Evolutionary conservation across 768 basidiomycete species (phyloP).

Genomic region (Mycena amicta): DNA sequence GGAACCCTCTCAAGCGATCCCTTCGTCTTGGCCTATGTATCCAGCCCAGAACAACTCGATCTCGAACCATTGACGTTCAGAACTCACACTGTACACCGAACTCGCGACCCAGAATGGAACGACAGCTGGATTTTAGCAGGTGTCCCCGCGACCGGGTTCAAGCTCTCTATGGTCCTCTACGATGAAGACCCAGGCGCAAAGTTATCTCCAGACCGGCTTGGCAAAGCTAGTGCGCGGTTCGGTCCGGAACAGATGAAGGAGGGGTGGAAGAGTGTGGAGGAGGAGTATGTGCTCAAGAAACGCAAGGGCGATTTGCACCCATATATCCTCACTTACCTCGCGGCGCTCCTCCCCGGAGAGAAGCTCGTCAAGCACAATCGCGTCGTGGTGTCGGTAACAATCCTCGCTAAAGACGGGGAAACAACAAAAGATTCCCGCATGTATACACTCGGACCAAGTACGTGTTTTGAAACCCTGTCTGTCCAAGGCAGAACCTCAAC

Average conservation of each 20-base stretch:
- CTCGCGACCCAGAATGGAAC: slow-evolving; percentile 25
- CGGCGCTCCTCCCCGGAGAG: slow-evolving; percentile 27
- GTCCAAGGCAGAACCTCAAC: neutral
- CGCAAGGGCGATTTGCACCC: slow-evolving; percentile 31
- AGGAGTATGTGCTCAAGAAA: slow-evolving; percentile 36
- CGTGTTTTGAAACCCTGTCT: slow-evolving; percentile 3
- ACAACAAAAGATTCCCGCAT: slow-evolving; percentile 28
- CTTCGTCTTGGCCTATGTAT: slow-evolving; percentile 20
- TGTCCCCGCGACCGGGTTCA: slow-evolving; percentile 23
- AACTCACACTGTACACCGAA: slow-evolving; percentile 24
- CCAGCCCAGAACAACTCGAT: slow-evolving; percentile 8
- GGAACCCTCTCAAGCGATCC: slow-evolving; percentile 27
- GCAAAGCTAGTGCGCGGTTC: slow-evolving; percentile 23
- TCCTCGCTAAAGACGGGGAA: slow-evolving; percentile 34
- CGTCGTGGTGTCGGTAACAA: slow-evolving; percentile 28
- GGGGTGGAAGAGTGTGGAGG: slow-evolving; percentile 21
- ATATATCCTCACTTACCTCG: slow-evolving; percentile 30
- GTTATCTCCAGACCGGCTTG: slow-evolving; percentile 20
- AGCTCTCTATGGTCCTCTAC: slow-evolving; percentile 21
- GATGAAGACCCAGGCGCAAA: slow-evolving; percentile 26
- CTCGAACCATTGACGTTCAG: slow-evolving; percentile 20
- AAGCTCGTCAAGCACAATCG: slow-evolving; percentile 30
- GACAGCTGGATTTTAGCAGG: slow-evolving; percentile 23
- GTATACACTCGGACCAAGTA: slow-evolving; percentile 44
- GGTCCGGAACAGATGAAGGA: slow-evolving; percentile 29